Evolutionary conservation across 73 alveolate genomes (phyloP).

Genomic region (Symbiodinium pilosum): DNA sequence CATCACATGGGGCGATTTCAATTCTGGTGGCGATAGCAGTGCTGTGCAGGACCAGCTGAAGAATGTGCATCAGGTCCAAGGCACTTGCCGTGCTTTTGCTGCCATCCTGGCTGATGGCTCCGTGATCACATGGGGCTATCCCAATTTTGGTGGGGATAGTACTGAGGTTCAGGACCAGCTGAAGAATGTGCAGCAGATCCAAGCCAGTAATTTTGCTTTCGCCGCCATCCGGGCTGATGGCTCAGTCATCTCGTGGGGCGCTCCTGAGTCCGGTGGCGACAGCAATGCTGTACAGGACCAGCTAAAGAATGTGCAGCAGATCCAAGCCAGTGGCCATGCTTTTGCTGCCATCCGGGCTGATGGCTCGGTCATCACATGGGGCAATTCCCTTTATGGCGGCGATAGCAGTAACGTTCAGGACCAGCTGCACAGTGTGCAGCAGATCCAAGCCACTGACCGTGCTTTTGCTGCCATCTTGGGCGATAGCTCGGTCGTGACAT

Average conservation of each 20-base stretch:
- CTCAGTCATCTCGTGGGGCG: neutral
- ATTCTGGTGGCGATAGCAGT: neutral
- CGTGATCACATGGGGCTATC: neutral
- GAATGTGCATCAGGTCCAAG: neutral
- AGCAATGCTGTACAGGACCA: neutral
- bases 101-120: neutral
- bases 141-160: neutral
- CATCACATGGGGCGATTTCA: neutral
- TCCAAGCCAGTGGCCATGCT: neutral
- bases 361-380: neutral
- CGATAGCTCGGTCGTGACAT: neutral
- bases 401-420: neutral
- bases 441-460: neutral
- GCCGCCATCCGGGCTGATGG: neutral
- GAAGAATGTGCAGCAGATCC: conserved; percentile 1
- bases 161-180: neutral
- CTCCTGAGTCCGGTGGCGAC: neutral
- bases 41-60: neutral
- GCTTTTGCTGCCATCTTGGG: neutral
- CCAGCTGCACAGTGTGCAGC: neutral
- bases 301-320: neutral
- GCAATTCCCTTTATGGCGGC: neutral
- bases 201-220: neutral
- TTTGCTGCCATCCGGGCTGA: neutral
- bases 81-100: neutral